Base-by-base conservation (phyloP, 345 rosid genomes). In the Linum lewisii region DNA sequence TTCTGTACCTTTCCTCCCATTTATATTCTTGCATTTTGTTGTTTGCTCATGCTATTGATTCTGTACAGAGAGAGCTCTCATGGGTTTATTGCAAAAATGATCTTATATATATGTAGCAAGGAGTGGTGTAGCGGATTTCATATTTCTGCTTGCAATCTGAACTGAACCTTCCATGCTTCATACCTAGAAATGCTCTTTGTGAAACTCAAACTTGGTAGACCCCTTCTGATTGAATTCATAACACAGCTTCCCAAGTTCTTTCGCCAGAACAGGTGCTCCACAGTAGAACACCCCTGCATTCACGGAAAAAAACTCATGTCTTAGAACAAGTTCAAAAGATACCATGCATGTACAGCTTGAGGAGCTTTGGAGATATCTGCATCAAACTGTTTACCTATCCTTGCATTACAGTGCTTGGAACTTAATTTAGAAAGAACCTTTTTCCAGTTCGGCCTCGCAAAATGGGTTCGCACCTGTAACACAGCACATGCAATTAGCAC, bases 401-500 rank as follows among this genome's bases (percentile, higher is more conserved):
- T 87, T n/a, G 92, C 74, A 64, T 74, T 68, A 14, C 90, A 97
- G 78, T 93, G 95, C 74, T 89, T 89, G 51, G 81, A 72, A 23
- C 95, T 87, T 74, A 89, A 70, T 74, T 73, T 93, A 63, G 69
- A 71, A 60, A 89, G 87, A 53, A 93, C 97, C 64, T 89, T 94
- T 69, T 66, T 87, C 99, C 99, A 89, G 62, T 93, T 77, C 7
- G 99, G 99, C 73, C 97, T 87, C 34, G 97, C 97, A 68, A 93
- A 89, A 69, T 93, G 99, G 51, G 97, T 93, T 66, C 94, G 78
- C 50, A 89, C 95, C 99, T 93, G 84, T 63, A 73, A 13, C n/a
- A 11, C 8, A 13, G 6, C 49, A 21, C 36, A 63, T 11, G 24
- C 14, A 29, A 20, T 9, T 6, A 32, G n/a, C 15, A 2, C 61